Evolutionary conservation across 2,329 filamentous ascomycete genomes (phyloP), one percentile per base, ranked within the genome.

Genomic region (Reticulascus tulasneorum): DNA sequence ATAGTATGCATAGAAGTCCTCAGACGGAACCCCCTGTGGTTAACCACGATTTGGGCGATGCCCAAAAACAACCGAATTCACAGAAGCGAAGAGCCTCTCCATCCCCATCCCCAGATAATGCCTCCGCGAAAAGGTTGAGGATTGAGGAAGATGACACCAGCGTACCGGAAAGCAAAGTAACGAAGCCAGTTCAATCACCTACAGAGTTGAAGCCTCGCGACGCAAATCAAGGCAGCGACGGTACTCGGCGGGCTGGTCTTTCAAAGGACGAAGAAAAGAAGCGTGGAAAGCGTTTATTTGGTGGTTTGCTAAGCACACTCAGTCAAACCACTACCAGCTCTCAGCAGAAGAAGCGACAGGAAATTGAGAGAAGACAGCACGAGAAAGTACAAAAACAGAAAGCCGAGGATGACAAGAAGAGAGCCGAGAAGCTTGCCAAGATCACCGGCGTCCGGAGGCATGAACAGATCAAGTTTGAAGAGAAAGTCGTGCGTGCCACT

Each of bases 261-360:
- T 42, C 41, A 12, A 46, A 26, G 25, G 44, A 80, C 38, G 85
- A 94, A 52, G 91, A 97, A 56, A 87, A 82, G 59, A 88, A 86
- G 56, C 83, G 91, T 23, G 86, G 86, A 16, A 84, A 86, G 60
- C 77, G 91, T 35, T 71, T 97, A 42, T 96, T 96, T 55, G 90
- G 91, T 43, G 86, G 83, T 23, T 65, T 94, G 38, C 68, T 93
- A 41, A 86, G 75, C 57, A 87, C 84, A 23, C 72, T 94, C 42
- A 88, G 83, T 59, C 85, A 91, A 63, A 82, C 75, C 51, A 74
- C 73, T 54, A 75, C 69, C 48, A 71, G 56, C 66, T 71, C 65
- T 47, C 77, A 71, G 67, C 79, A 84, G 62, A 83, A 76, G 62
- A 80, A 78, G 50, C 81, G 86, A 38, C 76, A 75, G 44, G 89